Evolutionary conservation across 75 land plant species (phyloP), one percentile per base, ranked within the genome.

Genomic region (Cupressus sempervirens): DNA sequence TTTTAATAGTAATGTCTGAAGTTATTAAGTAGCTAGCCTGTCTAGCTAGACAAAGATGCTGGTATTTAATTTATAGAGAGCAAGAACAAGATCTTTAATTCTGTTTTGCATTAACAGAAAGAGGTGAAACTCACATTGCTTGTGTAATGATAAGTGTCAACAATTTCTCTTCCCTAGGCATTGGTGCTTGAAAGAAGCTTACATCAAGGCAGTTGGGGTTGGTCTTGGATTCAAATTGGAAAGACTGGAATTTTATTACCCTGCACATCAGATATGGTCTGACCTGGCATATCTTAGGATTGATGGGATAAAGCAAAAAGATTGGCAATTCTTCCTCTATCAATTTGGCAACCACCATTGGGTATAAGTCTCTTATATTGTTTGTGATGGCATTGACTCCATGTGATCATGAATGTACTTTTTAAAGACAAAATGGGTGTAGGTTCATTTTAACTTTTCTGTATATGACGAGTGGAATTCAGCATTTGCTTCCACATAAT

Each of bases 151-250:
- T 30, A 70, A 70, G 32, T 70, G 74, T 30, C 74, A 70, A 70
- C 0, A 1, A 9, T 20, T 30, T 70, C 32, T 32, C 14, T 32
- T 70, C 14, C 2, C 35, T 83, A 97, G 99, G 88, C 92, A 87
- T 74, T 97, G 99, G 99, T 93, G 92, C 73, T 85, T 97, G 88
- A 97, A 97, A 87, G 99, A 97, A 89, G 93, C 99, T 56, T 97
- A 89, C 84, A 89, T 94, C 77, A 97, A 97, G 87, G 97, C 97
- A 3, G 87, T 94, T 18, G 99, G 99, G 13, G 88, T 88, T 87
- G 99, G 99, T 38, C 53, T 97, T 41, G 92, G 93, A 6, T 92
- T 81, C 83, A 85, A 90, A 15, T 84, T 97, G 76, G 90, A 90
- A 36, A 90, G 92, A 75, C 83, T 92, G 81, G 99, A 97, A 80